Evolutionary conservation across 257 asterid species (phyloP), one percentile per base, ranked within the genome.

Genomic region (Capsicum rhomboideum): DNA sequence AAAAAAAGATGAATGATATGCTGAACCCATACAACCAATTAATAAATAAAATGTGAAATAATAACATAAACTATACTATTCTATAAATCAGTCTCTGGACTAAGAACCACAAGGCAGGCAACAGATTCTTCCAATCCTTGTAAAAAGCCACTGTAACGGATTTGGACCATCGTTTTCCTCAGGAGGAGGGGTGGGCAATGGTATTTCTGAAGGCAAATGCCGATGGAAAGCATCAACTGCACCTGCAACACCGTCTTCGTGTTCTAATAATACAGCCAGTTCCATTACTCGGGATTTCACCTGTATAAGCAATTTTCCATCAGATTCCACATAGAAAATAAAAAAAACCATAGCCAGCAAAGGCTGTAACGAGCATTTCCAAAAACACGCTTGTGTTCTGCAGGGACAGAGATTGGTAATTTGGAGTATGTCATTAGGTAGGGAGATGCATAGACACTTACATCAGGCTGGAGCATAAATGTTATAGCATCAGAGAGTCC

Each of bases 401-500:
- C 83, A 79, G 37, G 21, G 7, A 44, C 58, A 34, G 54, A 72
- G n/a, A 49, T 10, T 3, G 13, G 50, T 34, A 34, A 29, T 34
- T 66, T 29, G 74, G 74, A 16, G 46, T 31, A 66, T 31, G 50
- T 3, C 46, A 68, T 20, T 18, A 23, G 20, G 67, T 68, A 64
- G 6, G 29, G 40, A 42, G 54, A 63, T 12, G 59, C 63, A 71
- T 14, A 66, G 20, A 10, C 29, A 42, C 84, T 56, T 81, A 94
- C 99, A 96, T 95, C 97, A 56, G 98, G 97, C 84, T 92, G 95
- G 86, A 97, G 97, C 99, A 97, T 97, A 93, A 93, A 95, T 56
- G 13, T 77, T 87, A 97, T 93, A 87, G 99, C 99, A 50, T 97
- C 97, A 16, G 97, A 89, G 52, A 97, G 98, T 78, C 93, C 90